A percentile compares a stretch with the other conserved stretches of the same genome.
Conservation (phyloP, 805 yeast species). For the Monosporozyma unispora region DNA sequence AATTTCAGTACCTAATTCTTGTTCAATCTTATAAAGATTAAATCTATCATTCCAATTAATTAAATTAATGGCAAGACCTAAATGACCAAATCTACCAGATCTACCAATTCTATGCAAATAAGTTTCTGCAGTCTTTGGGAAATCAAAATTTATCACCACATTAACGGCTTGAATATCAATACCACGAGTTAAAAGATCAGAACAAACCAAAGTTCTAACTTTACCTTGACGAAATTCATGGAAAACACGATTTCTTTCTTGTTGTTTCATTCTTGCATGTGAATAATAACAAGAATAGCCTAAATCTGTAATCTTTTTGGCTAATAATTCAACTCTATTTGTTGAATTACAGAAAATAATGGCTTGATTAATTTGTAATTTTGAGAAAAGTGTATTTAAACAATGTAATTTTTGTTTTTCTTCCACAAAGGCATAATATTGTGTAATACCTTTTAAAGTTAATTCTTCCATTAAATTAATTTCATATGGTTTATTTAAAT, state of each 20-base stretch:
- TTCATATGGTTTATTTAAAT: slow-evolving; percentile 85
- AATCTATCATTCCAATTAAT: slow-evolving; percentile 96
- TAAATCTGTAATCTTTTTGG: slow-evolving; percentile 90
- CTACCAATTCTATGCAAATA: slow-evolving; percentile 98
- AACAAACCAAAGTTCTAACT: slow-evolving; percentile 93
- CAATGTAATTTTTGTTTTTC: slow-evolving; percentile 94
- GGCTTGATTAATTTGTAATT: slow-evolving; percentile 90
- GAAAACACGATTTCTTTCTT: slow-evolving; percentile 93
- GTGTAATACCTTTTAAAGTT: slow-evolving; percentile 92
- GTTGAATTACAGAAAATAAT: slow-evolving; percentile 97
- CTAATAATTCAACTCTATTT: slow-evolving; percentile 88
- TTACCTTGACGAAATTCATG: slow-evolving; percentile 98
- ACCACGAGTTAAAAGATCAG: slow-evolving; percentile 95
- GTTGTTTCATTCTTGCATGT: slow-evolving; percentile 96
- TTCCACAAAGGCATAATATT: slow-evolving; percentile 96
- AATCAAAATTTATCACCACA: slow-evolving; percentile 95
- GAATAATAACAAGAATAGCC: slow-evolving; percentile 96
- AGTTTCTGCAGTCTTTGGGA: slow-evolving; percentile 97
- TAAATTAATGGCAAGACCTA: slow-evolving; percentile 93
- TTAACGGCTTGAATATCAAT: slow-evolving; percentile 98
- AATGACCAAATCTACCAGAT: slow-evolving; percentile 97
- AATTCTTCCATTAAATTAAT: slow-evolving; percentile 96
- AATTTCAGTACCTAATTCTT: slow-evolving; percentile 94
- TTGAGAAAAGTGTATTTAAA: slow-evolving; percentile 86
- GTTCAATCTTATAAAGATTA: slow-evolving; percentile 88